Conservation (phyloP, 2,329 filamentous ascomycete genomes). For the Cryphonectria radicalis region DNA sequence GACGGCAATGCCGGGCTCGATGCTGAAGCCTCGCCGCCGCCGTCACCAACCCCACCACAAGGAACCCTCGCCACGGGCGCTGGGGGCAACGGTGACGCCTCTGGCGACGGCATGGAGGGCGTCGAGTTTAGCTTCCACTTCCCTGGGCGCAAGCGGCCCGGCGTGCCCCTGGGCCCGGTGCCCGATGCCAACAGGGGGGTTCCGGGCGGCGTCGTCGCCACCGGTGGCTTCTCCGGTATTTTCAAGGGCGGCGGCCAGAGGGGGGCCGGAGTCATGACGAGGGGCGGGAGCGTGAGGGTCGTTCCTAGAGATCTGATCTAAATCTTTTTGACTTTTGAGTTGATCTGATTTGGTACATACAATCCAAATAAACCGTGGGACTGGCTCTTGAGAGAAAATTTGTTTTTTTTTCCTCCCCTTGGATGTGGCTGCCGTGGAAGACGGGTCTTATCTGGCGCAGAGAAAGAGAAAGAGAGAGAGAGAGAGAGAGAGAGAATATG, state of each 20-base stretch:
- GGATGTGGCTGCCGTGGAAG: background rate
- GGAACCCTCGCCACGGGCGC: background rate
- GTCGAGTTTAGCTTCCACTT: constrained; percentile 38
- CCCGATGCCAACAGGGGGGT: constrained; percentile 53
- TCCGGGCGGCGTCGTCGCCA: constrained; percentile 44
- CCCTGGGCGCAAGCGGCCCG: constrained; percentile 35
- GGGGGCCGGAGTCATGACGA: background rate
- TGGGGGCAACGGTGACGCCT: background rate
- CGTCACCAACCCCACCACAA: background rate
- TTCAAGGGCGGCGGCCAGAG: constrained; percentile 19
- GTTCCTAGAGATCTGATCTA: constrained; percentile 6
- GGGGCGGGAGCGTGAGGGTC: constrained; percentile 7
- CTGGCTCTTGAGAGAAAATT: background rate
- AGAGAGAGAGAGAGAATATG: background rate
- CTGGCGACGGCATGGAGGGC: constrained; percentile 24
- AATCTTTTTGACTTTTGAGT: background rate
- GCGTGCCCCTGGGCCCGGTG: constrained; percentile 44
- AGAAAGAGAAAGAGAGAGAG: background rate
- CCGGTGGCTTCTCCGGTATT: constrained; percentile 43
- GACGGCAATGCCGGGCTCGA: background rate
- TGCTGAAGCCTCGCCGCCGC: too few species aligned
- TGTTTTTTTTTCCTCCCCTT: background rate
- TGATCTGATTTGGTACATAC: background rate
- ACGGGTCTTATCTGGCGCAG: background rate
- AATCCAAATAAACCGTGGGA: background rate